Percentiles rank a stretch among this genome's conserved stretches.
Evolutionary conservation across 495 filamentous ascomycete species (phyloP).

Genomic region (Aspergillus incahuasiensis): DNA sequence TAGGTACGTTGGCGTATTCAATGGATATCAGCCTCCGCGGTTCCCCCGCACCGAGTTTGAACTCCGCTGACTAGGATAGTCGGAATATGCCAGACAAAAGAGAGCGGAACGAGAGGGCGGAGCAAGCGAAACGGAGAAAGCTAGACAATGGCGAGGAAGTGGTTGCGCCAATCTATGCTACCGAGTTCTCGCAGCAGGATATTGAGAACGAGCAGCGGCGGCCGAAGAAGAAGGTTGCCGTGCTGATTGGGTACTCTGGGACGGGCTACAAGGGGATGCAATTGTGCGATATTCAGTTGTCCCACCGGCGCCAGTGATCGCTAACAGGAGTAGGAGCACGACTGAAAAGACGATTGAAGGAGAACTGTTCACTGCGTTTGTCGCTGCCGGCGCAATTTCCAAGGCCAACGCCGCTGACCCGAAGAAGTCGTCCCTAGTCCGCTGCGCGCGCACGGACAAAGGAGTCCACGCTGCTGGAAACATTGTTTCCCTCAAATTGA

Average conservation of each 20-base stretch:
- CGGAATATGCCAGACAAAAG: conserved; percentile 60
- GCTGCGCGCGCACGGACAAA: conserved; percentile 95
- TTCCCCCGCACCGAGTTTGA: neutral
- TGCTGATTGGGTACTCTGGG: conserved; percentile 90
- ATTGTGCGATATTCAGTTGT: conserved; percentile 44
- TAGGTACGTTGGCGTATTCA: conserved; percentile 48
- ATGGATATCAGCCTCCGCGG: neutral
- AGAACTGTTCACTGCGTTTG: conserved; percentile 89
- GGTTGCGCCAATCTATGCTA: conserved; percentile 42
- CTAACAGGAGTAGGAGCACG: conserved; percentile 46
- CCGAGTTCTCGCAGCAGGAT: conserved; percentile 67
- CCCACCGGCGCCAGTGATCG: neutral
- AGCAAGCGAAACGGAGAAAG: conserved; percentile 55
- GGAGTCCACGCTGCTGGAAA: conserved; percentile 97
- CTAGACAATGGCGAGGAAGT: conserved; percentile 44
- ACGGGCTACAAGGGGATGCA: conserved; percentile 98
- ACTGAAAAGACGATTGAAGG: conserved; percentile 89
- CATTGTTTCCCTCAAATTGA: conserved; percentile 90
- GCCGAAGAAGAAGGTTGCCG: conserved; percentile 93
- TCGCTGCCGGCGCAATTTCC: conserved; percentile 86
- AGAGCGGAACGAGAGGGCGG: conserved; percentile 52
- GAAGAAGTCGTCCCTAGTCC: conserved; percentile 89
- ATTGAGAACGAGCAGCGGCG: conserved; percentile 77
- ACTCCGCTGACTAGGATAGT: conserved; percentile 58
- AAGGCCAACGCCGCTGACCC: conserved; percentile 95